phyloP scores from a whole-genome alignment of 371 early-diverging fungal species.

The Mortierella sp. region DNA sequence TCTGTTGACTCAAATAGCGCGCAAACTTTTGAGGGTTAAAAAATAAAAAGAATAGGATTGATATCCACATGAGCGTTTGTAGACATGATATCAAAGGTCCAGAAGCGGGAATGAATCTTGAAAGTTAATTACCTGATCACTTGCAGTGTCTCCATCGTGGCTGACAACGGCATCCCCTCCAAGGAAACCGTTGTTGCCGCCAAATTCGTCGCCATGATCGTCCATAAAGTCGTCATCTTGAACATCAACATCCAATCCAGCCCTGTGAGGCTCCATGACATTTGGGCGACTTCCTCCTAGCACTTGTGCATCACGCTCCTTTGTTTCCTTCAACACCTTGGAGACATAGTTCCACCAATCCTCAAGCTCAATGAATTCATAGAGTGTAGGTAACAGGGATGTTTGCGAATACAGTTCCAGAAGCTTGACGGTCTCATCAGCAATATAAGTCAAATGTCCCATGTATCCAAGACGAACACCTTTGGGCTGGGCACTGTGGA shows the following conservation, averaged over 20 bases:
- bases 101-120: neutral
- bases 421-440: slow-evolving; percentile 92
- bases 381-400: slow-evolving; percentile 54
- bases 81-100: neutral
- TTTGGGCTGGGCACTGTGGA: slow-evolving; percentile 79
- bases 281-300: slow-evolving; percentile 89
- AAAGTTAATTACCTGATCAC: slow-evolving; percentile 58
- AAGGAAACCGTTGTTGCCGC: slow-evolving; percentile 43
- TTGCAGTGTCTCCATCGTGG: slow-evolving; percentile 62
- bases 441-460: slow-evolving; percentile 97
- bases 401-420: slow-evolving; percentile 70
- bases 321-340: slow-evolving; percentile 82
- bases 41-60: slow-evolving; percentile 13
- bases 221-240: slow-evolving; percentile 60
- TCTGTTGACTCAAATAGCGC: slow-evolving; percentile 74
- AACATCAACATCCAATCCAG: slow-evolving; percentile 42
- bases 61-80: neutral
- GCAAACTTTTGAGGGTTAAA: slow-evolving; percentile 65
- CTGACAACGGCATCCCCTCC: slow-evolving; percentile 60
- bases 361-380: slow-evolving; percentile 76
- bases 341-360: slow-evolving; percentile 91
- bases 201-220: slow-evolving; percentile 62
- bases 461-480: slow-evolving; percentile 95
- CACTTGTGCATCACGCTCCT: slow-evolving; percentile 88
- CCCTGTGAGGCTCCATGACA: slow-evolving; percentile 50